Percentiles rank a stretch among this genome's conserved stretches.
Conservation (phyloP, 768 basidiomycete species). For the Xanthoconium stramineum region DNA sequence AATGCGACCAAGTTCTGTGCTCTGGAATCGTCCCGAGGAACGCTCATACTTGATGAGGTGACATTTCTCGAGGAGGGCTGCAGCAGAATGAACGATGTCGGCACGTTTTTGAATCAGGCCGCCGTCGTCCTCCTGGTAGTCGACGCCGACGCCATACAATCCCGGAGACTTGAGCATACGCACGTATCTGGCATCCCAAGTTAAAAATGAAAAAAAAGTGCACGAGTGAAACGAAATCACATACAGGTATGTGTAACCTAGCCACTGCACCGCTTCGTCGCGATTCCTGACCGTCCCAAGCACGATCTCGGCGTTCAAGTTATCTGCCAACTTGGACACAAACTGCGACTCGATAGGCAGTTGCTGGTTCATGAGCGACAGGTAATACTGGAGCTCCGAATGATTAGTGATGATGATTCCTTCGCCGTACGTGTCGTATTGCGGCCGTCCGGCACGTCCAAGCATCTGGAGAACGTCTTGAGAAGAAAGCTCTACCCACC, state of each 20-base stretch:
- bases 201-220: constrained; percentile 11
- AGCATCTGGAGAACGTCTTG: constrained; percentile 99
- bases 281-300: constrained; percentile 91
- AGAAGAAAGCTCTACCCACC: constrained; percentile 92
- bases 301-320: constrained; percentile 96
- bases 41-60: constrained; percentile 79
- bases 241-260: constrained; percentile 91
- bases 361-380: constrained; percentile 94
- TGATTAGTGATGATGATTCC: constrained; percentile 99
- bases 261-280: constrained; percentile 97
- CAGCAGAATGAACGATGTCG: constrained; percentile 92
- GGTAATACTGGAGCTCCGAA: constrained; percentile 93
- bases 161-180: constrained; percentile 90
- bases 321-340: constrained; percentile 88
- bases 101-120: constrained; percentile 88
- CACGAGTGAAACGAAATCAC: constrained; percentile 27
- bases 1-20: constrained; percentile 2
- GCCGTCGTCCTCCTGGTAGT: constrained; percentile 86
- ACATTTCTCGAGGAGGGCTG: constrained; percentile 90
- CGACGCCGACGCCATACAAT: constrained; percentile 82
- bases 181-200: constrained; percentile 60
- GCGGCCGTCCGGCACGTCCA: constrained; percentile 94
- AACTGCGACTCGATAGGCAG: constrained; percentile 97
- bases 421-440: constrained; percentile 96
- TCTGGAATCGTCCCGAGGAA: constrained; percentile 3